phyloP scores from a whole-genome alignment of 345 rosid species.

The Eucalyptus regnans region DNA sequence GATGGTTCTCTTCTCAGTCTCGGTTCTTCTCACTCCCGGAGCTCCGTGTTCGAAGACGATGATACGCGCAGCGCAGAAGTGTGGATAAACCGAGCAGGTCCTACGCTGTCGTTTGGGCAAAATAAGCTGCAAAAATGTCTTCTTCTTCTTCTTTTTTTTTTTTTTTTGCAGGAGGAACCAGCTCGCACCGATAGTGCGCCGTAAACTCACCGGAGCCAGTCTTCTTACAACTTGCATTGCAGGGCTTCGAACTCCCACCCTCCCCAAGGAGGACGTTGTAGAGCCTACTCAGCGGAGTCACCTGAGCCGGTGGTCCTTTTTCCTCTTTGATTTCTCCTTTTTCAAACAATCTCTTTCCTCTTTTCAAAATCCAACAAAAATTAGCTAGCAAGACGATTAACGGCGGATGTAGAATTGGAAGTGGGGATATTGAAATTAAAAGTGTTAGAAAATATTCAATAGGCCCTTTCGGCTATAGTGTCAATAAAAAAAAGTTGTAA shows the following conservation, averaged over 20 bases:
- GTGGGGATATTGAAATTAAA: background rate
- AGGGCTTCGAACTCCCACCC: too few species aligned
- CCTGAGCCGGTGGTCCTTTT: too few species aligned
- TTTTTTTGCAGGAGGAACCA: too few species aligned
- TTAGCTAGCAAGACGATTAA: background rate
- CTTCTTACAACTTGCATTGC: too few species aligned
- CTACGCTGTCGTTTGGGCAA: background rate
- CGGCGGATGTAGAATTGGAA: background rate
- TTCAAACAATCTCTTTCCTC: background rate
- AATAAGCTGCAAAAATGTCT: background rate
- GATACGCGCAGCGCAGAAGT: background rate
- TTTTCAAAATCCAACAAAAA: background rate
- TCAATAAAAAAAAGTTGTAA: accelerated
- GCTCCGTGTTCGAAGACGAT: background rate
- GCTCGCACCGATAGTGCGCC: too few species aligned
- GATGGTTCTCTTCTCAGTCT: background rate
- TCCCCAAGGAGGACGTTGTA: too few species aligned
- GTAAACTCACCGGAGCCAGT: too few species aligned
- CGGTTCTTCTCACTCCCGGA: background rate
- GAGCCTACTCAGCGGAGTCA: too few species aligned
- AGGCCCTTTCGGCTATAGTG: background rate
- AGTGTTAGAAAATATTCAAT: background rate
- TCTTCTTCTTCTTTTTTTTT: too few species aligned
- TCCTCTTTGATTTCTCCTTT: background rate
- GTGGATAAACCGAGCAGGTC: background rate